A percentile compares a stretch with the other conserved stretches of the same genome.
Evolutionary conservation across 2,329 filamentous ascomycete species (phyloP).

Genomic region (Verticillium nonalfalfae): DNA sequence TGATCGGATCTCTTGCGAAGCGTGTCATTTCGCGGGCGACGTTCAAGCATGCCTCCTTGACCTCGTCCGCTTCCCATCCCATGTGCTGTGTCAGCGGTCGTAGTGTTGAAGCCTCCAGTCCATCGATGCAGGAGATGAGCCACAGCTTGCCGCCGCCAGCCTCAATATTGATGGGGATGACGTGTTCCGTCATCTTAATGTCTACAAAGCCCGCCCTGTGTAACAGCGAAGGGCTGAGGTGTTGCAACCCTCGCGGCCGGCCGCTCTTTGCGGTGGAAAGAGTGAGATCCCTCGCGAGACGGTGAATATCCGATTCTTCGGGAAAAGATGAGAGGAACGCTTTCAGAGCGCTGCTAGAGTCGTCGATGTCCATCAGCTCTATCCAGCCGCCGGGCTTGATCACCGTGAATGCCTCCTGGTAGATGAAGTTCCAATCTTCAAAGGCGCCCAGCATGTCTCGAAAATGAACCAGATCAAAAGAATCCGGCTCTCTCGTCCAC

Average conservation of each 20-base stretch:
- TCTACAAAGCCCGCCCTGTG: slow-evolving; percentile 45
- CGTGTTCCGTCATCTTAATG: slow-evolving; percentile 38
- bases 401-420: slow-evolving; percentile 43
- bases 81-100: slow-evolving; percentile 46
- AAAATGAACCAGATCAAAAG: slow-evolving; percentile 51
- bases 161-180: slow-evolving; percentile 39
- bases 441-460: slow-evolving; percentile 51
- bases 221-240: slow-evolving; percentile 38
- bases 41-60: slow-evolving; percentile 37
- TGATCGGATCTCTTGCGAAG: slow-evolving; percentile 38
- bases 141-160: slow-evolving; percentile 45
- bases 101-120: slow-evolving; percentile 40
- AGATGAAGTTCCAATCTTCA: slow-evolving; percentile 48
- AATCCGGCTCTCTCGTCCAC: slow-evolving; percentile 46
- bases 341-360: slow-evolving; percentile 20
- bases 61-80: slow-evolving; percentile 43
- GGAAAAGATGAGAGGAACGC: slow-evolving; percentile 34
- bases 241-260: slow-evolving; percentile 34
- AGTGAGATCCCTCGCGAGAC: slow-evolving; percentile 31
- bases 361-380: slow-evolving; percentile 48
- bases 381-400: slow-evolving; percentile 52
- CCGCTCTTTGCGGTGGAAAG: slow-evolving; percentile 38
- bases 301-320: slow-evolving; percentile 35
- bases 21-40: slow-evolving; percentile 41
- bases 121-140: slow-evolving; percentile 45